These are phyloP conservation scores for Thielaviopsis populi DNA, from an alignment of 2,329 filamentous ascomycete species.

Conservation along the genomic window DNA sequence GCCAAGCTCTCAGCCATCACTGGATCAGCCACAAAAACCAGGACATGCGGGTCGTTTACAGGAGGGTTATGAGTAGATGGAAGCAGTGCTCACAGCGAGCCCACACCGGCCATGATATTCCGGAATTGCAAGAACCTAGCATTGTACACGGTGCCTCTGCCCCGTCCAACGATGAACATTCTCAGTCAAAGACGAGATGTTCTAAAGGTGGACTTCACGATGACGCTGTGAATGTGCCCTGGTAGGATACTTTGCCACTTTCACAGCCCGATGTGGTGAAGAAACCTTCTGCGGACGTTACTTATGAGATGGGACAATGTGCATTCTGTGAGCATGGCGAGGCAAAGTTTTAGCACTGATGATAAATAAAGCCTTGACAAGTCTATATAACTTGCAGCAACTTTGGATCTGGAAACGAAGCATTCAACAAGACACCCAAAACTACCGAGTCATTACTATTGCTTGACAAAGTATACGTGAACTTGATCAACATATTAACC, in stretches of 20 bases:
- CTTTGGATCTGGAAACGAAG: too few relatives aligned
- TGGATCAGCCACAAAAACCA: constrained; percentile 10
- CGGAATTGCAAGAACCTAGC: not conserved
- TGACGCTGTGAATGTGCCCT: not conserved
- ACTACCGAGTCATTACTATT: too few relatives aligned
- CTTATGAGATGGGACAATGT: not conserved
- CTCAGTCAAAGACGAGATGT: not conserved
- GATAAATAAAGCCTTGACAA: too few relatives aligned
- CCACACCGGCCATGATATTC: not conserved
- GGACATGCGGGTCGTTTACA: constrained; percentile 9
- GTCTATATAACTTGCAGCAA: too few relatives aligned
- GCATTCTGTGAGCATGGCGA: not conserved
- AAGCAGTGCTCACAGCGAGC: not conserved
- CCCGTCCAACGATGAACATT: too few relatives aligned
- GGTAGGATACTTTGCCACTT: not conserved
- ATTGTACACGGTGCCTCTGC: not conserved
- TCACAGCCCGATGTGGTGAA: not conserved
- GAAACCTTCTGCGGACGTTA: not conserved
- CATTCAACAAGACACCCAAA: too few relatives aligned
- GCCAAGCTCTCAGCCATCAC: constrained; percentile 7
- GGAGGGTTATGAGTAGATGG: constrained; percentile 6
- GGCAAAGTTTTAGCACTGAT: not conserved
- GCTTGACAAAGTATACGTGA: too few relatives aligned
- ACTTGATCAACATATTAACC: too few relatives aligned
- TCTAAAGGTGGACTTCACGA: not conserved